Conservation (phyloP, 2,329 filamentous ascomycete species). For the Botrytis cinerea region DNA sequence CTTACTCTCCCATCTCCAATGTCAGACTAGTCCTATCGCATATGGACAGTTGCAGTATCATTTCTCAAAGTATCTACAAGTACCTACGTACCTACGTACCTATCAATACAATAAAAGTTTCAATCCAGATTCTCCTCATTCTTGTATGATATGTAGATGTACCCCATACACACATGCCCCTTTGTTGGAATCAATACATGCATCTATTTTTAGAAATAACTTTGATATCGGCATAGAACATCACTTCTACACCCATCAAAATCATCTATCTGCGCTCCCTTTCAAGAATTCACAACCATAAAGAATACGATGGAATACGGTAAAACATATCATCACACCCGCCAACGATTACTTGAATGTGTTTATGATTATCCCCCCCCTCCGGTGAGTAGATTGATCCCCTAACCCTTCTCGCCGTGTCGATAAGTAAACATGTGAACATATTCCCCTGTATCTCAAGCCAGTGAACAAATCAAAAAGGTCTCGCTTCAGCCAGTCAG, state of each 20-base stretch:
- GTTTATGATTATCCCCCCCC: not conserved
- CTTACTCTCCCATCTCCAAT: not conserved
- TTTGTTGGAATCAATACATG: constrained; percentile 13
- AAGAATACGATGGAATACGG: not conserved
- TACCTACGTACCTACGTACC: not conserved
- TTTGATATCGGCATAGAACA: not conserved
- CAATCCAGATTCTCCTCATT: constrained; percentile 1
- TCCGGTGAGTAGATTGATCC: not conserved
- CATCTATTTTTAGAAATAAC: constrained; percentile 9
- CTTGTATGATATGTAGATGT: not conserved
- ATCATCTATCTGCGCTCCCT: not conserved
- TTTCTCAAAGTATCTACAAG: not conserved
- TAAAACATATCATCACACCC: not conserved
- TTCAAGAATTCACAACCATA: not conserved
- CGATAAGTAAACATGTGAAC: not conserved
- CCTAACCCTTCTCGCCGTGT: not conserved
- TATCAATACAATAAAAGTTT: not conserved
- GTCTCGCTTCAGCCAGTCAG: not conserved
- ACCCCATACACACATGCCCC: not conserved
- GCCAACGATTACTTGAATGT: not conserved
- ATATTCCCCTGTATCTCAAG: not conserved
- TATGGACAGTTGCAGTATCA: not conserved
- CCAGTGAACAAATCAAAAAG: not conserved
- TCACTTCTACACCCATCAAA: not conserved
- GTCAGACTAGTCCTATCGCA: not conserved